These are phyloP conservation scores for Monilinia vaccinii-corymbosi DNA, from an alignment of 2,329 filamentous ascomycete species.

Conservation along the genomic window DNA sequence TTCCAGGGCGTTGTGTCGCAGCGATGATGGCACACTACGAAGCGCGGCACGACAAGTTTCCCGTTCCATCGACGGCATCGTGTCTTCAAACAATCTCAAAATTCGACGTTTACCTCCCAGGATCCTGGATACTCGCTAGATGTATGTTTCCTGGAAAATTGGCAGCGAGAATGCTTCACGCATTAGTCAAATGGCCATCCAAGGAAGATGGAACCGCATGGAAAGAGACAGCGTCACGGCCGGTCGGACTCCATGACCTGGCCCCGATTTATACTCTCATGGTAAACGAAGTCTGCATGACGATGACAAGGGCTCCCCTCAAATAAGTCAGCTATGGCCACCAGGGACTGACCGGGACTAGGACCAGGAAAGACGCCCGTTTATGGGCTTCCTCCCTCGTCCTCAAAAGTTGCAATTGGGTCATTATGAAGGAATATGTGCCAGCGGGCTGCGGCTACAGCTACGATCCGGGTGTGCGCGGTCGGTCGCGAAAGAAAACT, in stretches of 20 bases:
- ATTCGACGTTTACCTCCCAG: background rate
- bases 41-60: background rate
- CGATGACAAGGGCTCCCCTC: background rate
- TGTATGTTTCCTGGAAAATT: background rate
- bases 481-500: background rate
- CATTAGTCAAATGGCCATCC: background rate
- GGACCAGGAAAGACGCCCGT: background rate
- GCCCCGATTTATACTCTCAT: background rate
- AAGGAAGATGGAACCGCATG: background rate
- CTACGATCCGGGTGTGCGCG: background rate
- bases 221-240: background rate
- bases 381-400: background rate
- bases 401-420: background rate
- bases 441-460: background rate
- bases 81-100: background rate
- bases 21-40: background rate
- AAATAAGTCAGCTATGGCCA: background rate
- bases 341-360: background rate
- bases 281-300: background rate
- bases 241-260: background rate
- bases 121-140: background rate
- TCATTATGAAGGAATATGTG: background rate
- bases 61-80: background rate
- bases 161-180: background rate
- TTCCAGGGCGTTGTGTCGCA: background rate